These are phyloP conservation scores for Haplosporangium gracile DNA, from an alignment of 192 early-diverging fungal species.

Conservation along the genomic window DNA sequence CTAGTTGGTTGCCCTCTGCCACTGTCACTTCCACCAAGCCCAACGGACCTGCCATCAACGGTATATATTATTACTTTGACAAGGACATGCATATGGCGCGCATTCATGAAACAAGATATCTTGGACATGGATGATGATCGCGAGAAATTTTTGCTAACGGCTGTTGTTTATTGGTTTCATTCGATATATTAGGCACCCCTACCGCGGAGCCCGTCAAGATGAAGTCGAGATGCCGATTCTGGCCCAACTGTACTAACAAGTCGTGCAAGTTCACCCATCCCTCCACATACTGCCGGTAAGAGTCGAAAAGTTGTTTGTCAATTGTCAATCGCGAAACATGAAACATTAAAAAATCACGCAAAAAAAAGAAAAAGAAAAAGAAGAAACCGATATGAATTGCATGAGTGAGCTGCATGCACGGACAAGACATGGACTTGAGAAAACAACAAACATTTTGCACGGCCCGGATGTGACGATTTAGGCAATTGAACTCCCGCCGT, in stretches of 20 bases:
- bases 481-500: not conserved
- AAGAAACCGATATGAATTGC: not conserved
- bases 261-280: conserved; percentile 67
- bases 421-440: not conserved
- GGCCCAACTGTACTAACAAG: conserved; percentile 68
- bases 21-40: not conserved
- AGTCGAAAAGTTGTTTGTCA: not conserved
- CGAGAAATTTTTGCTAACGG: not conserved
- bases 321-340: not conserved
- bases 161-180: conserved; percentile 3
- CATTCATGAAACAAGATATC: not conserved
- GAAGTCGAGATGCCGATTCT: conserved; percentile 59
- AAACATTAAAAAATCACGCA: no score
- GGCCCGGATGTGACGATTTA: conserved; percentile 11
- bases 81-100: not conserved
- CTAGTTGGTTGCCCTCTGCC: conserved; percentile 21
- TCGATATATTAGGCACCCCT: not conserved
- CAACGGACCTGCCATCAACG: not conserved
- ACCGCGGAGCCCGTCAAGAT: conserved; percentile 23
- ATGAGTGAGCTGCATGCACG: not conserved
- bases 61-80: not conserved
- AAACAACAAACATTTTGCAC: not conserved
- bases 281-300: conserved; percentile 60
- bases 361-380: not conserved
- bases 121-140: not conserved